Conservation (phyloP, 805 yeast species). For the Pichia occidentalis region DNA sequence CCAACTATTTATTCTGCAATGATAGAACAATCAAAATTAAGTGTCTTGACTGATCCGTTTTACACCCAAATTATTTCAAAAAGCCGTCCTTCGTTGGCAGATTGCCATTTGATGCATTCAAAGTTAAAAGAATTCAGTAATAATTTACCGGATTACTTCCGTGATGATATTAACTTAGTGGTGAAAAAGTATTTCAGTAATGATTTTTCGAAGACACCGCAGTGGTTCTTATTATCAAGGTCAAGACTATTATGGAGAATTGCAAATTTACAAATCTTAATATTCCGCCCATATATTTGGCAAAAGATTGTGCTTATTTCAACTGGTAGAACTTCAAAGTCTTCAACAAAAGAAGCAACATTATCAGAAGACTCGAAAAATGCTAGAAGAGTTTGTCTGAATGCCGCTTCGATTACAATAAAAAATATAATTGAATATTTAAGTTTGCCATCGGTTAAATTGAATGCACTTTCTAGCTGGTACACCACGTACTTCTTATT, state of each 20-base stretch:
- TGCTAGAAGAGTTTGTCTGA: slow-evolving; percentile 45
- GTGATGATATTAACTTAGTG: slow-evolving; percentile 32
- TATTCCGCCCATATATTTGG: slow-evolving; percentile 52
- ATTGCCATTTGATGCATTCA: slow-evolving; percentile 42
- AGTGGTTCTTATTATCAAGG: slow-evolving; percentile 50
- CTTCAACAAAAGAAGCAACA: slow-evolving; percentile 14
- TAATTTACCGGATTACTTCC: slow-evolving; percentile 41
- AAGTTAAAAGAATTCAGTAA: slow-evolving; percentile 36
- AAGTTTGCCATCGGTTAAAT: slow-evolving; percentile 13
- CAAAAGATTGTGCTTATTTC: slow-evolving; percentile 31
- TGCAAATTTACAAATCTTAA: slow-evolving; percentile 46
- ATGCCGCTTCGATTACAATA: slow-evolving; percentile 48
- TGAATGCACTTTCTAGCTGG: slow-evolving; percentile 52
- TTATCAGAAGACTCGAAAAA: slow-evolving; percentile 37
- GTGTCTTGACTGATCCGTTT: slow-evolving; percentile 41
- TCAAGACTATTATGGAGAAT: slow-evolving; percentile 53
- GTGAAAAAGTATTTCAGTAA: slow-evolving; percentile 19
- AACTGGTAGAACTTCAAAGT: slow-evolving; percentile 14
- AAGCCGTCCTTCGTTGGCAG: slow-evolving; percentile 42
- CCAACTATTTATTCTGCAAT: slow-evolving; percentile 57
- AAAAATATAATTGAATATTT: slow-evolving; percentile 39
- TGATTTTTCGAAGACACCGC: slow-evolving; percentile 28
- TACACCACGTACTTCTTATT: slow-evolving; percentile 56
- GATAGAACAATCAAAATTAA: slow-evolving; percentile 48
- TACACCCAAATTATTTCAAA: slow-evolving; percentile 42